Evolutionary conservation across 345 rosid species (phyloP), one percentile per base, ranked within the genome.

Genomic region (Salix viminalis): DNA sequence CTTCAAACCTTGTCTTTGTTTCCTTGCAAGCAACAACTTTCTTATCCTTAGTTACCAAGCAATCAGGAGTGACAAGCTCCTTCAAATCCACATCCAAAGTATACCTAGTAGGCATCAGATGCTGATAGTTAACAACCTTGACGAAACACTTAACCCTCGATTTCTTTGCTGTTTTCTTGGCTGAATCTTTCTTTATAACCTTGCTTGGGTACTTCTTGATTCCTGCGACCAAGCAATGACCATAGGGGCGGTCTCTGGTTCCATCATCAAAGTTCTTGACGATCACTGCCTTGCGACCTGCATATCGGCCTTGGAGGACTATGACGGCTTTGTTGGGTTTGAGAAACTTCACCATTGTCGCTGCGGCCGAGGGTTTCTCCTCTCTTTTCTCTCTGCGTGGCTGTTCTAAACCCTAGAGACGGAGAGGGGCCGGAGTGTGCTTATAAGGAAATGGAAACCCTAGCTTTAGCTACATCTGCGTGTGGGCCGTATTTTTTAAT

Each of bases 271-370:
- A 77, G 52, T 23, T 12, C 60, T 74, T 79, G 24, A 79, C 71
- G 69, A 79, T 79, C 39, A 79, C 82, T 16, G 82, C 82, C 52
- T 79, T 79, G 21, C 78, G 68, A 23, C 82, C 82, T 2, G 82
- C 82, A 74, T 74, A 79, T 9, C 82, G 77, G 3, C 82, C 78
- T 52, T 79, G 82, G 65, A 79, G 82, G 74, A 74, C 18, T 30
- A 79, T 79, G 26, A 74, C 78, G 6, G 78, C 71, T 60, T 72
- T 74, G 62, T 65, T 74, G 8, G 70, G 77, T 62, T 74, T 74
- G 2, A 74, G 54, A 39, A 74, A 74, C 62, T 65, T 74, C 64
- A 74, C 77, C 77, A 74, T 74, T 65, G 28, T 58, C 23, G 28
- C 64, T 12, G 28, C 64, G 64, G 28, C 64, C 10, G 23, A 9